Evolutionary conservation across 441 rosid species (phyloP), one percentile per base, ranked within the genome.

Genomic region (Daphne laureola): DNA sequence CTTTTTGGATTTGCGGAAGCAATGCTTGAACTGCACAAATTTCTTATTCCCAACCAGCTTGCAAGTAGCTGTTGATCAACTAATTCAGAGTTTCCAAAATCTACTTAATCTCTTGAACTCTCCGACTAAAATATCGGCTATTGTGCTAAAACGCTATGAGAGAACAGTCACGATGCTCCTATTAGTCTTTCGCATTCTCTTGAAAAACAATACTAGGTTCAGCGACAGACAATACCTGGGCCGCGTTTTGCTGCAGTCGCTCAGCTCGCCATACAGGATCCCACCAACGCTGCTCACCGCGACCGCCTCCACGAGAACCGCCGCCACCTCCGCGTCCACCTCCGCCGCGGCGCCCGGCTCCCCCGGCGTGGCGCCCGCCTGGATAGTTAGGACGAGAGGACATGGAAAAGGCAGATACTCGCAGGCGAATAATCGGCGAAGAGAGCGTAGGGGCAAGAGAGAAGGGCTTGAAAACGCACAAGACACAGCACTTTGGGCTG

Each of bases 251-350:
- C 40, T 86, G 79, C 74, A 91, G 69, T 9, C 93, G 93, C 76
- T 88, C 93, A 5, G 95, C 98, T 54, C 96, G 84, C 98, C 98
- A 91, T 4, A 73, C 98, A 0, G 98, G 98, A 67, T 91, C 98
- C 98, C 98, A 91, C 96, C 96, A 91, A 13, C 98, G 81, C 75
- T 91, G 96, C 68, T 91, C 95, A 0, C 96, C 95, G n/a, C 94
- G 72, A 0, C 95, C 79, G 0, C 84, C 82, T 0, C 82, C 73
- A 0, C 83, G 63, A 12, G 80, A 63, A 0, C 74, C 58, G 1
- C 80, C 42, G 8, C 82, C 67, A 0, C 87, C 67, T 1, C 79
- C 62, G 6, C 85, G 55, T 0, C 78, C 61, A 4, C 83, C 70
- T 0, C 84, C 63, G 0, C 85, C 60, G 0, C 81, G 61, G 0